These are phyloP conservation scores for Cercospora sesami DNA, from an alignment of 2,329 filamentous ascomycete genomes.

Conservation along the genomic window DNA sequence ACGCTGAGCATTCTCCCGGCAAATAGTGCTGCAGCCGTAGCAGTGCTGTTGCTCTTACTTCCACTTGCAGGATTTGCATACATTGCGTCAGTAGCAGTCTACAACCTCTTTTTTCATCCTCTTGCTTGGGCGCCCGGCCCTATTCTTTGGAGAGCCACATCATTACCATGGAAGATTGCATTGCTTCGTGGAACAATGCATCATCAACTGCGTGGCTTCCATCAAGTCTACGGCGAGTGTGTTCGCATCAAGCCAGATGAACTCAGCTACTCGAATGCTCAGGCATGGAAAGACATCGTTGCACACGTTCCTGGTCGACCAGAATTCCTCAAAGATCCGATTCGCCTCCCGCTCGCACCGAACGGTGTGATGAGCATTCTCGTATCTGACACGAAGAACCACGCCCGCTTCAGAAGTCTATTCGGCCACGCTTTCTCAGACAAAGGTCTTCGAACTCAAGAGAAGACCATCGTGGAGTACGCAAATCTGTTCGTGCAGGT, in stretches of 20 bases:
- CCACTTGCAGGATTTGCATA: background rate
- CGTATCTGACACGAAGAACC: background rate
- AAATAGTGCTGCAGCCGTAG: background rate
- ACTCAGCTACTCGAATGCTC: conserved; percentile 46
- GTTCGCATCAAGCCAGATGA: conserved; percentile 51
- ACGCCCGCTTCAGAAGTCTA: background rate
- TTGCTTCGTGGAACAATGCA: conserved; percentile 15
- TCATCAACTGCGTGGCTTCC: conserved; percentile 29
- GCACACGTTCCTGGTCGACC: conserved; percentile 26
- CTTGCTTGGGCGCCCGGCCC: conserved; percentile 10
- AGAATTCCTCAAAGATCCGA: conserved; percentile 23
- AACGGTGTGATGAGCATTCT: background rate
- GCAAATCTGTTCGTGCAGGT: background rate
- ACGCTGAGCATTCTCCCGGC: background rate
- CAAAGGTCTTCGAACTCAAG: background rate
- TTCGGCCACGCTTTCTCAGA: background rate
- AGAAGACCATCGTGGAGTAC: background rate
- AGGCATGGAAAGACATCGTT: conserved; percentile 48
- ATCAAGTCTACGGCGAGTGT: conserved; percentile 45
- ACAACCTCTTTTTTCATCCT: conserved; percentile 15
- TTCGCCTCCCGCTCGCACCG: background rate
- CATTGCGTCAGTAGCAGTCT: conserved; percentile 6
- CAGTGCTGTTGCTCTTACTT: background rate
- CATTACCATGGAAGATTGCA: conserved; percentile 7
- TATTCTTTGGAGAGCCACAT: background rate